These are phyloP conservation scores for Raphanus raphanistrum DNA, from an alignment of 345 rosid species.

Conservation along the genomic window DNA sequence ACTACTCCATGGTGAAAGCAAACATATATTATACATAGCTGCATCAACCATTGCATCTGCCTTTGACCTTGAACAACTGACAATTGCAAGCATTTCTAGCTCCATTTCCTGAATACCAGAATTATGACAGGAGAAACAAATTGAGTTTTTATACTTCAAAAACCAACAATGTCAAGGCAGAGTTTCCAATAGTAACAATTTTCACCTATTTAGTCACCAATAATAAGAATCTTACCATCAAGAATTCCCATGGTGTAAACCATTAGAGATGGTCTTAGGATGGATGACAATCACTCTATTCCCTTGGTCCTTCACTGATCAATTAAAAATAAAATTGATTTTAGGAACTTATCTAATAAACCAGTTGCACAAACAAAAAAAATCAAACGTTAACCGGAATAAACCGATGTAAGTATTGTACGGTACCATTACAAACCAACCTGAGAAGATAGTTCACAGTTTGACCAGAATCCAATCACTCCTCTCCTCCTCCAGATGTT, in stretches of 20 bases:
- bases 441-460: not conserved
- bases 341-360: not conserved
- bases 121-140: slow-evolving; percentile 31
- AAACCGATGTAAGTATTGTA: slow-evolving; percentile 2
- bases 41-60: slow-evolving; percentile 82
- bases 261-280: too few species aligned
- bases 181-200: not conserved
- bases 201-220: too few species aligned
- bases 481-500: slow-evolving; percentile 41
- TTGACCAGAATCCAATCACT: slow-evolving; percentile 1
- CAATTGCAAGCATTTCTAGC: slow-evolving; percentile 59
- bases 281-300: too few species aligned
- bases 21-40: slow-evolving; percentile 49
- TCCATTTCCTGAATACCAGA: slow-evolving; percentile 54
- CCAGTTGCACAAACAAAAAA: not conserved
- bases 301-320: too few species aligned
- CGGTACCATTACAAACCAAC: not conserved
- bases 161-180: slow-evolving; percentile 15
- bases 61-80: slow-evolving; percentile 57
- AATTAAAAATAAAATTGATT: too few species aligned
- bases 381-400: not conserved
- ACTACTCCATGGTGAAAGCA: slow-evolving; percentile 4
- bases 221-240: too few species aligned
- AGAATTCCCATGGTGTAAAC: too few species aligned
- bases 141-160: not conserved